A percentile compares a stretch with the other conserved stretches of the same genome.
Conservation (phyloP, 2,329 filamentous ascomycete genomes). For the Cytospora piceae region DNA sequence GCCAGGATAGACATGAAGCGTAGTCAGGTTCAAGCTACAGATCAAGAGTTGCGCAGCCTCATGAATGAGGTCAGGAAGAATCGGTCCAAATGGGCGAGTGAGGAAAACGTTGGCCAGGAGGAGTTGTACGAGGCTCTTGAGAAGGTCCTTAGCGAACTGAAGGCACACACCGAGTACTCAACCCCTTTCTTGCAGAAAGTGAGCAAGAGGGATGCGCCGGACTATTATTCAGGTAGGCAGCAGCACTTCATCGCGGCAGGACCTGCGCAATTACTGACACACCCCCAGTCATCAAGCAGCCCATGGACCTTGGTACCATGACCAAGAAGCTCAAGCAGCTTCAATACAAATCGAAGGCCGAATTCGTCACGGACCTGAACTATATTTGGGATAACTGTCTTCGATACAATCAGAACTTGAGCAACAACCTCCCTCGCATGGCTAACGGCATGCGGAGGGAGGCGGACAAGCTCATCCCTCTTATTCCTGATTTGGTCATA, state of each 20-base stretch:
- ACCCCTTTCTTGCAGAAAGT: constrained; percentile 93
- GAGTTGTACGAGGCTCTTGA: constrained; percentile 96
- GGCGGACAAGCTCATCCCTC: constrained; percentile 91
- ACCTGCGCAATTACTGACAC: constrained; percentile 31
- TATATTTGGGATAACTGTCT: constrained; percentile 97
- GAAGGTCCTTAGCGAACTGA: constrained; percentile 95
- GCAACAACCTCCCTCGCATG: constrained; percentile 86
- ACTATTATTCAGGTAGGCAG: constrained; percentile 84
- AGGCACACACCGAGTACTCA: constrained; percentile 96
- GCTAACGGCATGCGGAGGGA: constrained; percentile 96
- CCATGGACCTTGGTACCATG: constrained; percentile 98
- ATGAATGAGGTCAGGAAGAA: constrained; percentile 99
- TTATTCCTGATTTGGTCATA: constrained; percentile 92
- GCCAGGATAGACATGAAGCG: constrained; percentile 93
- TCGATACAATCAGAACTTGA: constrained; percentile 89
- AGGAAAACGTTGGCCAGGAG: constrained; percentile 96
- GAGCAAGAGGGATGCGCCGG: constrained; percentile 94
- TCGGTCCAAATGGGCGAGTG: constrained; percentile 97
- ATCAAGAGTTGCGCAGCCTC: constrained; percentile 86
- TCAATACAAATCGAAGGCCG: constrained; percentile 84
- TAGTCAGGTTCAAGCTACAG: constrained; percentile 85
- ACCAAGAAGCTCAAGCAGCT: constrained; percentile 92
- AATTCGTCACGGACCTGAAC: constrained; percentile 92
- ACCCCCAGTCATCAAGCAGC: constrained; percentile 81
- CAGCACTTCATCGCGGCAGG: constrained; percentile 6